These are phyloP conservation scores for Fusarium sp. DNA, from an alignment of 2,329 filamentous ascomycete genomes.

Conservation along the genomic window DNA sequence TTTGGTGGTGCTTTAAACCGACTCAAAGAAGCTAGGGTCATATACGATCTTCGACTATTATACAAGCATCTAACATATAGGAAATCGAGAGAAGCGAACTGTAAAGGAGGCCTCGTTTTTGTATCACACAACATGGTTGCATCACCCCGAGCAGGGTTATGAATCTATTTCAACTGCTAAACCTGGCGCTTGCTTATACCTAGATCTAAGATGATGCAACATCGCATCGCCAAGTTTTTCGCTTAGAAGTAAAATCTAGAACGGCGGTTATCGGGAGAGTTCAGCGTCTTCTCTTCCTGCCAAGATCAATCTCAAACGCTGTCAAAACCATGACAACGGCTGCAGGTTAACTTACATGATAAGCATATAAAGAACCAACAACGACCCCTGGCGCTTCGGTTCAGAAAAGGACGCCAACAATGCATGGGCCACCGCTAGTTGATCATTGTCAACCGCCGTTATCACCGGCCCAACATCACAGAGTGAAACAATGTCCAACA, in stretches of 20 bases:
- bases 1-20: background rate
- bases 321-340: conserved; percentile 15
- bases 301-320: background rate
- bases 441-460: conserved; percentile 7
- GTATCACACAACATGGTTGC: background rate
- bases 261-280: background rate
- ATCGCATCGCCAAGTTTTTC: conserved; percentile 7
- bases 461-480: conserved; percentile 9
- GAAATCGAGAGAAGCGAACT: background rate
- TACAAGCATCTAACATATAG: background rate
- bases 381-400: conserved; percentile 33
- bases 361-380: conserved; percentile 21
- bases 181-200: background rate
- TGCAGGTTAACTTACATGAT: background rate
- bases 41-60: background rate
- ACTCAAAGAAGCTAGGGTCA: background rate
- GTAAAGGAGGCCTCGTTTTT: background rate
- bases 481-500: conserved; percentile 36
- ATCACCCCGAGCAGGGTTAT: background rate
- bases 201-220: background rate
- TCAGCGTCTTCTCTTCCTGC: background rate
- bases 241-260: background rate
- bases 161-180: background rate
- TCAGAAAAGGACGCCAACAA: conserved; percentile 9
- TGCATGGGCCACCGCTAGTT: conserved; percentile 23